Base-by-base conservation (phyloP, 2,329 filamentous ascomycete species). In the Coniella lustricola region DNA sequence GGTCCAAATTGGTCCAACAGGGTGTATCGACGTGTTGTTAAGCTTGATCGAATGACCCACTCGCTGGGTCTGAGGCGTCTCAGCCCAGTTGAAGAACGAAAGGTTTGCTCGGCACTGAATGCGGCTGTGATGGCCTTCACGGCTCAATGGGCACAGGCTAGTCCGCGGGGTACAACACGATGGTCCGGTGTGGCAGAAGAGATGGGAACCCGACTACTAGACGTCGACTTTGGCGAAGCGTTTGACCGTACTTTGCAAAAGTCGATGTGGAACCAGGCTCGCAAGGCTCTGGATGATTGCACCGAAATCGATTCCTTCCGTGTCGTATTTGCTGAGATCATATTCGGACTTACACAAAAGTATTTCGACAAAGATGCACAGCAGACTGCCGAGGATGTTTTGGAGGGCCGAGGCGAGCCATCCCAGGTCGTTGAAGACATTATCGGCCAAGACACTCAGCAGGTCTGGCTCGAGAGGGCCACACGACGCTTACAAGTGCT, bases 101-200 rank as follows among this genome's bases (percentile, higher is more conserved):
- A 66, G 4, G 71, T 67, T 22, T 65, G 67, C 1, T 68, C 64
- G 44, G 74, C 74, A 2, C 57, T 78, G 9, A 68, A 76, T 44
- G 58, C 72, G 3, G 66, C 68, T 3, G 74, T 77, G 41, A 71
- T 76, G 63, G 70, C 75, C 0, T 77, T 77, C 57, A 71, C 74
- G 3, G 70, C 73, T 1, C 74, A 77, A 53, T 76, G 75, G 71
- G 62, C 69, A 0, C 68, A 71, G 40, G 60, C 60, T 4, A 67
- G 66, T 20, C 55, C 50, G 12, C 56, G 64, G 29, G 50, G 50
- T 44, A 53, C 50, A 25, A 59, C 54, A 1, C 40, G 39, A 29
- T 52, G 48, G 47, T 21, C 40, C 4, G 5, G 21, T 3, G 29
- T 13, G 16, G 35, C 32, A 29, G 34, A 12, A 17, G 21, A 20